These are phyloP conservation scores for Afroboletus lepidellus DNA, from an alignment of 1,284 basidiomycete genomes.

Conservation along the genomic window DNA sequence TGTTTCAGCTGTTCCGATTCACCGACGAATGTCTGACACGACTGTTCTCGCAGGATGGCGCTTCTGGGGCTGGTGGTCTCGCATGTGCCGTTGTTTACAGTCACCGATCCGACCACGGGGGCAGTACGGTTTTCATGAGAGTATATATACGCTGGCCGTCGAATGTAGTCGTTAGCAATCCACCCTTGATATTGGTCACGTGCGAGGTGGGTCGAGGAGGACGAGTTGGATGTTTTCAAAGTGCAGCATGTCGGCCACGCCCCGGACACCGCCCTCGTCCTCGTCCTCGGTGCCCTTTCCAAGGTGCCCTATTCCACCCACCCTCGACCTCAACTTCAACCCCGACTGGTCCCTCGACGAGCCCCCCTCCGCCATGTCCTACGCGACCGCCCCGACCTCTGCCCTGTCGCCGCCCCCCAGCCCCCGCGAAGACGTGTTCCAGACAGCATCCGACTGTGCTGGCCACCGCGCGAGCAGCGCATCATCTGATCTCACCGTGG, in stretches of 20 bases:
- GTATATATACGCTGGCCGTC: constrained; percentile 11
- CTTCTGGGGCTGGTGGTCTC: constrained; percentile 33
- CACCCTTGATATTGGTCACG: constrained; percentile 28
- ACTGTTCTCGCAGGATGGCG: constrained; percentile 34
- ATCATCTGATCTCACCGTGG: constrained; percentile 26
- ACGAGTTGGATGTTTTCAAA: no score
- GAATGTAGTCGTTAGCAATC: no score
- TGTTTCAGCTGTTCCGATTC: constrained; percentile 16
- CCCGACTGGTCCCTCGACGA: constrained; percentile 18
- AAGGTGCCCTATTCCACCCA: neutral
- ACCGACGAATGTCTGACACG: constrained; percentile 29
- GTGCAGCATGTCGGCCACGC: constrained; percentile 36
- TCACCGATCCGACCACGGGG: constrained; percentile 35
- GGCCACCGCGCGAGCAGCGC: constrained; percentile 5
- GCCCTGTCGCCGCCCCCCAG: constrained; percentile 8
- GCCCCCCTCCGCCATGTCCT: constrained; percentile 25
- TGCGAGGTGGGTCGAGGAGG: constrained; percentile 15
- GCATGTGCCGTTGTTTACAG: constrained; percentile 31
- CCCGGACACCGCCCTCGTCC: constrained; percentile 16
- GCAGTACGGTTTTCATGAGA: constrained; percentile 32
- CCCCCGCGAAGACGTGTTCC: constrained; percentile 20
- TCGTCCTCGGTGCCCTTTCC: constrained; percentile 22
- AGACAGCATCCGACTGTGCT: neutral
- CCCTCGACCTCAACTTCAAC: constrained; percentile 26
- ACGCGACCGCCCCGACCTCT: constrained; percentile 24